These are phyloP conservation scores for Leptomonas pyrrhocoris DNA, from an alignment of 208 protist genomes.

Conservation along the genomic window DNA sequence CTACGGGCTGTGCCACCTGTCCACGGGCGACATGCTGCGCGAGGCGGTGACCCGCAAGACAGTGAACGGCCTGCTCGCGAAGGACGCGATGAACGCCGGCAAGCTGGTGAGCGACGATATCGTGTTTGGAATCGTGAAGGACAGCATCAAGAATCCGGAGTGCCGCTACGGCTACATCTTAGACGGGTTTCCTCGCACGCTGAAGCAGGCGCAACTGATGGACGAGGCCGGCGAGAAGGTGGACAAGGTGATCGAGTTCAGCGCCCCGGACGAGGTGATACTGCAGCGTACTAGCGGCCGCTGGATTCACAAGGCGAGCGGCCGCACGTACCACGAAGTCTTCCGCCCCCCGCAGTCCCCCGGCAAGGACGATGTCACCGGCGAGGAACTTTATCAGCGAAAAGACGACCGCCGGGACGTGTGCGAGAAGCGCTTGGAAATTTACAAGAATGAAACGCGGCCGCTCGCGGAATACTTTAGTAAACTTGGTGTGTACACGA, in stretches of 20 bases:
- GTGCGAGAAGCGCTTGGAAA: slow-evolving; percentile 84
- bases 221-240: slow-evolving; percentile 80
- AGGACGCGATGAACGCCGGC: slow-evolving; percentile 78
- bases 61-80: slow-evolving; percentile 66
- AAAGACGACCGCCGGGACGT: slow-evolving; percentile 93
- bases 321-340: slow-evolving; percentile 93
- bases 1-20: slow-evolving; percentile 93
- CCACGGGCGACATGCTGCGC: slow-evolving; percentile 95
- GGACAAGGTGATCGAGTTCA: slow-evolving; percentile 90
- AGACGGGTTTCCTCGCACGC: slow-evolving; percentile 95
- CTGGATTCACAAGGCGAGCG: slow-evolving; percentile 92
- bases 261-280: slow-evolving; percentile 92
- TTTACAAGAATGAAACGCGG: slow-evolving; percentile 84
- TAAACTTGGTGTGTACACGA: slow-evolving; percentile 58
- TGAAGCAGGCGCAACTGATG: slow-evolving; percentile 92
- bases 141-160: slow-evolving; percentile 80
- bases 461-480: slow-evolving; percentile 90
- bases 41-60: slow-evolving; percentile 80
- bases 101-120: slow-evolving; percentile 92
- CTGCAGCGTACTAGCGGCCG: slow-evolving; percentile 88
- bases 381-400: slow-evolving; percentile 92
- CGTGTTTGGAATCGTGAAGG: slow-evolving; percentile 91
- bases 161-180: slow-evolving; percentile 93
- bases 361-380: slow-evolving; percentile 93
- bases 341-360: slow-evolving; percentile 91